Conservation (phyloP, 2,329 filamentous ascomycete genomes). For the Ceratocystiopsis brevicomis region DNA sequence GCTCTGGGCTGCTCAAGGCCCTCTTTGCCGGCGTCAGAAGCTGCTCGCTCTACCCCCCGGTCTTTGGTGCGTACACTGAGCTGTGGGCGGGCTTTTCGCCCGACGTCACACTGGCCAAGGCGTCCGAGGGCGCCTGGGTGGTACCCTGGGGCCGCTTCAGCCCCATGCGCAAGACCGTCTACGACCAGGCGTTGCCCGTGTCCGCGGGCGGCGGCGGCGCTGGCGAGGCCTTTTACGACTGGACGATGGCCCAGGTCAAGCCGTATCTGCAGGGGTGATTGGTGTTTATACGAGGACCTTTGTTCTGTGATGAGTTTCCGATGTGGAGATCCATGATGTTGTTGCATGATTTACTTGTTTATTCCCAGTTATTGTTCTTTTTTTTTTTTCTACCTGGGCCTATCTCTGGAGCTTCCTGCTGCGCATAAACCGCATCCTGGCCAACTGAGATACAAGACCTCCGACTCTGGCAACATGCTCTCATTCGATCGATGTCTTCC, state of each 20-base stretch:
- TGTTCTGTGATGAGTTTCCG: too few species aligned
- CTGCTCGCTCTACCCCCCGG: conserved; percentile 5
- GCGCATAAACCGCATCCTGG: too few species aligned
- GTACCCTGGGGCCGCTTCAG: conserved; percentile 21
- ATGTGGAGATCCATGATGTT: too few species aligned
- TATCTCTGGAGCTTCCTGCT: too few species aligned
- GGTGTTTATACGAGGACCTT: neutral
- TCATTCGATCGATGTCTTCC: too few species aligned
- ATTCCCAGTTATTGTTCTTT: neutral
- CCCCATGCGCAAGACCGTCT: conserved; percentile 14
- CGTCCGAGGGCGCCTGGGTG: conserved; percentile 13
- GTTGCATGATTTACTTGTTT: neutral
- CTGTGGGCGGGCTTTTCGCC: conserved; percentile 20
- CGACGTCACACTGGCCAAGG: conserved; percentile 15
- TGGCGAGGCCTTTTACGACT: conserved; percentile 21
- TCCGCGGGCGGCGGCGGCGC: conserved; percentile 20
- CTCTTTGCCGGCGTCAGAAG: too few species aligned
- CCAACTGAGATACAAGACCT: too few species aligned
- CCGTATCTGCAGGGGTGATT: conserved; percentile 7
- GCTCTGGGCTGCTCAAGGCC: too few species aligned
- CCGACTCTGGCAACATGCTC: too few species aligned
- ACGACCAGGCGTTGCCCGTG: conserved; percentile 13
- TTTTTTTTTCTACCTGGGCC: neutral
- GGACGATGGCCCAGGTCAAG: conserved; percentile 21
- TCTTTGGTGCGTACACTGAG: conserved; percentile 20